Evolutionary conservation across 306 rosid genomes (phyloP).

Genomic region (Canavalia gladiata): DNA sequence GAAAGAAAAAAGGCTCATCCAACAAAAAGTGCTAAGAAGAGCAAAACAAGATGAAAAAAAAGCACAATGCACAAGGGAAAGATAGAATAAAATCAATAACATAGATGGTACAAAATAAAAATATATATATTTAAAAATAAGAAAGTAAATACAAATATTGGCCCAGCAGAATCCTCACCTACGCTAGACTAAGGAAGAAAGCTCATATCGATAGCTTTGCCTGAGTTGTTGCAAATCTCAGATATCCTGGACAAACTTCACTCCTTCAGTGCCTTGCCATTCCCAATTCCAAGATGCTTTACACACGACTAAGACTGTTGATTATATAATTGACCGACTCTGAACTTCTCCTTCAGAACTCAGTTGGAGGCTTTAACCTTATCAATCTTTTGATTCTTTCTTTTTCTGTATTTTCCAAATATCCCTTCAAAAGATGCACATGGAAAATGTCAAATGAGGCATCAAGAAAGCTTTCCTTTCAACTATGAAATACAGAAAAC

Average conservation of each 20-base stretch:
- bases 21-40: not conserved
- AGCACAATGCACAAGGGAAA: slow-evolving; percentile 19
- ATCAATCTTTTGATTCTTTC: slow-evolving; percentile 89
- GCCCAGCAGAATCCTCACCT: slow-evolving; percentile 31
- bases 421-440: slow-evolving; percentile 65
- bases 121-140: not conserved
- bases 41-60: not conserved
- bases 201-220: slow-evolving; percentile 27
- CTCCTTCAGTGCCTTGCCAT: slow-evolving; percentile 27
- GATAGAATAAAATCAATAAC: slow-evolving; percentile 30
- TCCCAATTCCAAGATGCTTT: slow-evolving; percentile 30
- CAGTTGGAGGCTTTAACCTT: slow-evolving; percentile 89
- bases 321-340: slow-evolving; percentile 6
- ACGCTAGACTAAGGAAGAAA: not conserved
- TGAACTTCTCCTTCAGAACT: slow-evolving; percentile 58
- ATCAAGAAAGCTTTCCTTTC: slow-evolving; percentile 9
- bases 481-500: slow-evolving; percentile 9
- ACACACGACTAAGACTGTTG: slow-evolving; percentile 4
- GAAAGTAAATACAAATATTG: slow-evolving; percentile 37
- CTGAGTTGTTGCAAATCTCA: slow-evolving; percentile 3
- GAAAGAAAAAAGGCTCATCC: not conserved
- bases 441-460: slow-evolving; percentile 39
- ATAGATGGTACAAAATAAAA: not conserved
- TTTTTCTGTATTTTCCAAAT: slow-evolving; percentile 87
- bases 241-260: slow-evolving; percentile 14